Conservation (phyloP, 2,329 filamentous ascomycete species). For the Cladosporium sp. region DNA sequence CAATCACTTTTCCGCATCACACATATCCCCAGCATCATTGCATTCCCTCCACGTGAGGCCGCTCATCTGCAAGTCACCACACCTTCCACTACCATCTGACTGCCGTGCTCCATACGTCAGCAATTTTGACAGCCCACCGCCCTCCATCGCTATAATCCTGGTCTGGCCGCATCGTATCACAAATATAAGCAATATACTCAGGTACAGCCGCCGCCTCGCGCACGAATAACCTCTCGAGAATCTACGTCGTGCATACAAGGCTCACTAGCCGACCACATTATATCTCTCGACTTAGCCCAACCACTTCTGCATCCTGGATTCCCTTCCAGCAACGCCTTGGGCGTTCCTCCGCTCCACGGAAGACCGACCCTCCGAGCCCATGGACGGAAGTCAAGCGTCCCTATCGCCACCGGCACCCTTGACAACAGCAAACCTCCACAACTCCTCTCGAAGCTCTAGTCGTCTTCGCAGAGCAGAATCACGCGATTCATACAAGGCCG, state of each 20-base stretch:
- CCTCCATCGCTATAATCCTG: not conserved
- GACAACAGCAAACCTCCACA: slow-evolving; percentile 11
- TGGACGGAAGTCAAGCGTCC: slow-evolving; percentile 20
- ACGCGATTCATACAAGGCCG: slow-evolving; percentile 42
- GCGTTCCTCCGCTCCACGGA: slow-evolving; percentile 28
- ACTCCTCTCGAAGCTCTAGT: slow-evolving; percentile 25
- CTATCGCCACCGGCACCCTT: slow-evolving; percentile 19
- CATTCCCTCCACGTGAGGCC: slow-evolving; percentile 1
- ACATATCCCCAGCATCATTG: not conserved
- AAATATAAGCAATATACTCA: slow-evolving; percentile 5
- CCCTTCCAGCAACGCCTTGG: slow-evolving; percentile 36
- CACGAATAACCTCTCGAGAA: slow-evolving; percentile 1
- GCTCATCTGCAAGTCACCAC: slow-evolving; percentile 1
- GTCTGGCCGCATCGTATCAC: slow-evolving; percentile 8
- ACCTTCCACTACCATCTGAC: slow-evolving; percentile 7
- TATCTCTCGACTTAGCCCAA: not conserved
- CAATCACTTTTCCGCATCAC: not conserved
- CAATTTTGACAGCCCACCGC: not conserved
- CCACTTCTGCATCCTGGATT: slow-evolving; percentile 30
- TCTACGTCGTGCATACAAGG: slow-evolving; percentile 9
- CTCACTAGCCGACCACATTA: not conserved
- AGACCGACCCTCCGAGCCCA: slow-evolving; percentile 19
- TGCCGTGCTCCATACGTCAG: not conserved
- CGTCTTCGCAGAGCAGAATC: slow-evolving; percentile 30
- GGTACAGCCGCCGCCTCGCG: not conserved